Conservation (phyloP, 257 asterid species). For the Lycium barbarum region DNA sequence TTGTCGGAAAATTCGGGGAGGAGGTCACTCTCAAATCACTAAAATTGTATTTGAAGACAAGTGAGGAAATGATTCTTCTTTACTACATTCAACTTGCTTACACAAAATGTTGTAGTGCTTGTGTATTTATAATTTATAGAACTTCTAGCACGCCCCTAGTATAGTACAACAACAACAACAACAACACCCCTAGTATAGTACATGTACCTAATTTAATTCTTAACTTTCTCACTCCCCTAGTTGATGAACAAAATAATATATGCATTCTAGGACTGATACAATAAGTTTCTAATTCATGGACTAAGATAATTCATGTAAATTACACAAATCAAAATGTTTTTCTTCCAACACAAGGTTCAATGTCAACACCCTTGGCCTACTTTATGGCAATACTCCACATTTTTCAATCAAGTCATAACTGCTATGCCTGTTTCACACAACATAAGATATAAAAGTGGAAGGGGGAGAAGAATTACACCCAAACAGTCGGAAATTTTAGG, state of each 20-base stretch:
- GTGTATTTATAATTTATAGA: background rate
- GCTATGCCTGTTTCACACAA: background rate
- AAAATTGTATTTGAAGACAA: background rate
- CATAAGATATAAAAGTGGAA: background rate
- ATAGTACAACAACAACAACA: too few species aligned
- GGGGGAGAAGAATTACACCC: background rate
- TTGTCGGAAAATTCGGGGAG: background rate
- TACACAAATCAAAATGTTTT: background rate
- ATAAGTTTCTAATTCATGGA: background rate
- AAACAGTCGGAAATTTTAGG: slow-evolving; percentile 12
- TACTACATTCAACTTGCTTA: background rate
- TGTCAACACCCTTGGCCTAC: slow-evolving; percentile 8
- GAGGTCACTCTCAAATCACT: slow-evolving; percentile 18
- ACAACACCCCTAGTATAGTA: background rate
- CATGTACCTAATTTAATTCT: background rate
- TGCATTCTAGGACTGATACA: slow-evolving; percentile 11
- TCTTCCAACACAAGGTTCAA: background rate
- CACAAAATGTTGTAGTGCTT: slow-evolving; percentile 15
- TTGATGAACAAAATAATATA: background rate
- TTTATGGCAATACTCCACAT: background rate
- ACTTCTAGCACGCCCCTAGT: background rate
- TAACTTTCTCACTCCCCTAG: background rate
- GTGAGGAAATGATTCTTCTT: background rate
- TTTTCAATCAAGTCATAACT: slow-evolving; percentile 10
- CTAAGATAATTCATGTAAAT: background rate